phyloP scores from a whole-genome alignment of 345 rosid species.

The Populus simonii region DNA sequence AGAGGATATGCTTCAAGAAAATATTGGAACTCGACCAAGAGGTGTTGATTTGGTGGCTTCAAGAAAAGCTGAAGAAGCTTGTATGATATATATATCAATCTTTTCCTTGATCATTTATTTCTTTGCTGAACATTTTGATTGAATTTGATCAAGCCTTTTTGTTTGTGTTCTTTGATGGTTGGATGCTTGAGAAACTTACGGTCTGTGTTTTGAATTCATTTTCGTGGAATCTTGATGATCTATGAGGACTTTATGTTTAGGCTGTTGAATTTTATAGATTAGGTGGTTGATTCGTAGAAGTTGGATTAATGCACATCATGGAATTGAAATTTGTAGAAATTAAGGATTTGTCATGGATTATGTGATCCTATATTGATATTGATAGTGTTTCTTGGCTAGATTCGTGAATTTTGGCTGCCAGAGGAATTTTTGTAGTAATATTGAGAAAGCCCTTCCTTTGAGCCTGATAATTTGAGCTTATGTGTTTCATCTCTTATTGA shows the following conservation, averaged over 20 bases:
- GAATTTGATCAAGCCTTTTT: background rate
- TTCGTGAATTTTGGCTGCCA: background rate
- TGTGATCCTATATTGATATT: background rate
- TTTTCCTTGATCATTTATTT: constrained; percentile 1
- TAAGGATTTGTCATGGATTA: background rate
- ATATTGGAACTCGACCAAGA: constrained; percentile 32
- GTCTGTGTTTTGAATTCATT: background rate
- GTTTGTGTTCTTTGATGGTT: background rate
- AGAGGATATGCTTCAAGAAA: constrained; percentile 73
- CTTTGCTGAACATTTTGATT: background rate
- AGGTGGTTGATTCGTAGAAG: background rate
- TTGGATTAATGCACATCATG: background rate
- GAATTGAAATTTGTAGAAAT: background rate
- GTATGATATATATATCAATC: constrained; percentile 37
- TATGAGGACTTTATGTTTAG: background rate
- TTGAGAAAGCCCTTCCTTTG: background rate
- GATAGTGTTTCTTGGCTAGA: background rate
- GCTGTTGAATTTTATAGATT: constrained; percentile 3
- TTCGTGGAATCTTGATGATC: background rate
- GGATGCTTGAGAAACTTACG: background rate
- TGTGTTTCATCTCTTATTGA: constrained; percentile 1
- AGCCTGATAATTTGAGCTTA: background rate
- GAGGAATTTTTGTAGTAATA: background rate
- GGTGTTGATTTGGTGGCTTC: constrained; percentile 50
- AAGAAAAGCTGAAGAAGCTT: constrained; percentile 61